Percentiles rank a stretch among this genome's conserved stretches.
These are phyloP conservation scores for Teunomyces kruisii DNA, from an alignment of 805 yeast genomes.

Conservation along the genomic window DNA sequence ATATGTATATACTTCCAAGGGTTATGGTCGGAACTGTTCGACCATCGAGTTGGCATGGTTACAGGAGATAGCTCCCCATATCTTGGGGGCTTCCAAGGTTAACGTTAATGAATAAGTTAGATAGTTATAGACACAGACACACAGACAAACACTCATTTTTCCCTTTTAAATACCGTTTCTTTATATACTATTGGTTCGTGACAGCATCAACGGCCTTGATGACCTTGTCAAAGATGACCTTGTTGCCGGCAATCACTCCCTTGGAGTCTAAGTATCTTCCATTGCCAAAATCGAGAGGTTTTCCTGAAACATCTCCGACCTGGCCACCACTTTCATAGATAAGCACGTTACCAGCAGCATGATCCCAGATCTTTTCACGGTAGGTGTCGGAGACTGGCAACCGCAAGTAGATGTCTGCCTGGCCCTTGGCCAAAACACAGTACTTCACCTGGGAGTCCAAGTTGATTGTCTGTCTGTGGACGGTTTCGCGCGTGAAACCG, in stretches of 20 bases:
- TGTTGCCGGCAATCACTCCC: constrained; percentile 88
- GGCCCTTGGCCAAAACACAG: constrained; percentile 86
- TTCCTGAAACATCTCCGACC: constrained; percentile 83
- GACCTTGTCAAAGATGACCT: constrained; percentile 47
- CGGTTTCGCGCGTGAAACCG: constrained; percentile 48
- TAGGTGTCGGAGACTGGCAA: constrained; percentile 75
- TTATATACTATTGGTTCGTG: constrained; percentile 8
- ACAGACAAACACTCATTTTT: no score
- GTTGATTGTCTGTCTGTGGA: constrained; percentile 62
- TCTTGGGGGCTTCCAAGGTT: constrained; percentile 45
- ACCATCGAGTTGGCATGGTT: constrained; percentile 82
- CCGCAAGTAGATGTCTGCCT: constrained; percentile 89
- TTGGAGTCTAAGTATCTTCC: constrained; percentile 82
- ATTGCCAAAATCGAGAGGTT: constrained; percentile 71
- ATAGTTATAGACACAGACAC: not conserved
- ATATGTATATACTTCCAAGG: constrained; percentile 88
- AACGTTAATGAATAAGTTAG: constrained; percentile 22
- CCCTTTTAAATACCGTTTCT: no score
- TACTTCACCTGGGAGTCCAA: constrained; percentile 96
- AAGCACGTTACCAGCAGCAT: constrained; percentile 90
- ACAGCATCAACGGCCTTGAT: constrained; percentile 45
- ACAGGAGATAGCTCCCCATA: constrained; percentile 73
- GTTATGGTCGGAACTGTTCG: constrained; percentile 89
- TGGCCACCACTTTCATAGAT: constrained; percentile 89
- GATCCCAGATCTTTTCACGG: constrained; percentile 98